Evolutionary conservation across 768 basidiomycete genomes (phyloP).

Genomic region (Amanita muscaria): DNA sequence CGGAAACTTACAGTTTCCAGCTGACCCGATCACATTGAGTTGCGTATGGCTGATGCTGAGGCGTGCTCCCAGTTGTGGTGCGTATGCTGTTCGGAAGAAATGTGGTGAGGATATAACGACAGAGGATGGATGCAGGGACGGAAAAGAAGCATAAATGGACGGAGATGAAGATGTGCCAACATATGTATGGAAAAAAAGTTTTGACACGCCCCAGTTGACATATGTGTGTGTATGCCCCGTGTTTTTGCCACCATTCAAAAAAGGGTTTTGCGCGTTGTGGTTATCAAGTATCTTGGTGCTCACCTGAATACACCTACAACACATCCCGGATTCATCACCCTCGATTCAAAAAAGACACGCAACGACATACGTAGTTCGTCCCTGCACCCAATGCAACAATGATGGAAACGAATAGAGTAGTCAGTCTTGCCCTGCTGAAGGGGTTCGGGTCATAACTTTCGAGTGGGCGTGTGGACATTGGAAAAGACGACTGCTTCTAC

Average conservation of each 20-base stretch:
- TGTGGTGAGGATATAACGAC: not conserved
- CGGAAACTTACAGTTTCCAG: slow-evolving; percentile 51
- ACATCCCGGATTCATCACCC: not conserved
- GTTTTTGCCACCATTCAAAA: too few relatives aligned
- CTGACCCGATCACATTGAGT: slow-evolving; percentile 70
- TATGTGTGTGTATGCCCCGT: too few relatives aligned
- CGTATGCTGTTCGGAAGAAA: slow-evolving; percentile 49
- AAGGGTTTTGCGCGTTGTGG: not conserved
- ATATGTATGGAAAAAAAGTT: not conserved
- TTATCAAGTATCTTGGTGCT: slow-evolving; percentile 9
- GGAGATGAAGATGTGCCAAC: not conserved
- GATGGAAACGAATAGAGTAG: slow-evolving; percentile 46
- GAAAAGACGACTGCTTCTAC: too few relatives aligned
- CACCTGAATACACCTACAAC: slow-evolving; percentile 35
- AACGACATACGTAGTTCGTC: slow-evolving; percentile 60
- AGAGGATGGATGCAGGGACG: too few relatives aligned
- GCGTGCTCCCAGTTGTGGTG: slow-evolving; percentile 73
- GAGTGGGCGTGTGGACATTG: too few relatives aligned
- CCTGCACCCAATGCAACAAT: slow-evolving; percentile 56
- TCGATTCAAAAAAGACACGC: not conserved
- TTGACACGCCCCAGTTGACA: not conserved
- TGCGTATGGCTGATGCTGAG: slow-evolving; percentile 72
- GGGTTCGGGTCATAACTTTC: slow-evolving; percentile 9
- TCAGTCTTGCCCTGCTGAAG: slow-evolving; percentile 32
- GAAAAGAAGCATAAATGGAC: too few relatives aligned